These are phyloP conservation scores for Salix koriyanagi DNA, from an alignment of 345 rosid species.

Conservation along the genomic window DNA sequence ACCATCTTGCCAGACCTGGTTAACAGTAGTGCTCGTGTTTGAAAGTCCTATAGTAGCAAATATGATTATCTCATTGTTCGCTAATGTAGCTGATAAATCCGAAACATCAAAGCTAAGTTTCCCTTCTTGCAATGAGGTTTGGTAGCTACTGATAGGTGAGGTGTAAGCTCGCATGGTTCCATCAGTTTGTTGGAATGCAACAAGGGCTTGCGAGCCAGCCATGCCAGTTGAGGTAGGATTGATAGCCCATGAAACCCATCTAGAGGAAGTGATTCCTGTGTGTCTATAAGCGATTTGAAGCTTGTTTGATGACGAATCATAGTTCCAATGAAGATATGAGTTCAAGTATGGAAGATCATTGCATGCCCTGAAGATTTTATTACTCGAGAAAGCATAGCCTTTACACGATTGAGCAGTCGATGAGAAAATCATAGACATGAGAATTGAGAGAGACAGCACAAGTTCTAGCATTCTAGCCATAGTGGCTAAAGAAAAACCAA, in stretches of 20 bases:
- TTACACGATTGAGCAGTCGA: slow-evolving; percentile 59
- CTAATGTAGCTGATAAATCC: slow-evolving; percentile 46
- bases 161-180: slow-evolving; percentile 66
- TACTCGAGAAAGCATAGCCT: slow-evolving; percentile 52
- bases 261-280: slow-evolving; percentile 37
- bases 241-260: slow-evolving; percentile 91
- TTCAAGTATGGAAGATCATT: slow-evolving; percentile 64
- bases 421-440: slow-evolving; percentile 8
- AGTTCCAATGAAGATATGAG: slow-evolving; percentile 70
- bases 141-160: slow-evolving; percentile 50
- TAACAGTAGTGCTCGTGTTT: slow-evolving; percentile 31
- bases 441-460: not conserved
- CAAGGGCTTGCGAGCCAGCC: slow-evolving; percentile 77
- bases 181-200: slow-evolving; percentile 56
- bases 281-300: slow-evolving; percentile 78
- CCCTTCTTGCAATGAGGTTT: slow-evolving; percentile 48
- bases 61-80: slow-evolving; percentile 58
- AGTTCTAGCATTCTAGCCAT: not conserved
- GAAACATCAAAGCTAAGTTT: slow-evolving; percentile 63
- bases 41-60: slow-evolving; percentile 55
- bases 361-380: slow-evolving; percentile 60
- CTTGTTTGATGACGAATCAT: slow-evolving; percentile 44
- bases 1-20: slow-evolving; percentile 91
- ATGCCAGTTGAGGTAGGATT: slow-evolving; percentile 65
- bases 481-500: not conserved